Conservation (phyloP, 1,139 yeast species). For the Scheffersomyces cryptocercus region DNA sequence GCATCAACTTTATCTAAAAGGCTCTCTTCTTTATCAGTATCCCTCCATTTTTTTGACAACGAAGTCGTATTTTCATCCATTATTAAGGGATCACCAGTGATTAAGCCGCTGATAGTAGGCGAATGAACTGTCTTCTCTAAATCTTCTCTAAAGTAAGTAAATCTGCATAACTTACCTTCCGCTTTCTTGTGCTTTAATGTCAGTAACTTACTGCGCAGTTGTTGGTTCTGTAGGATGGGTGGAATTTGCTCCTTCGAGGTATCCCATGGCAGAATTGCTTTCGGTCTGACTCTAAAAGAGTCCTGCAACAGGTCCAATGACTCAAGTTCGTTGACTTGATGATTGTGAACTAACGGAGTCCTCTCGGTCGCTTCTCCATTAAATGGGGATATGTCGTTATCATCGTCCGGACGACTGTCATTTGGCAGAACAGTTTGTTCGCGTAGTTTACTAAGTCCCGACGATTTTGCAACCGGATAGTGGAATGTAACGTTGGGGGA, state of each 20-base stretch:
- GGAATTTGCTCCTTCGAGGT: constrained; percentile 34
- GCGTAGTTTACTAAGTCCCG: background rate
- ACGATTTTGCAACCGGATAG: constrained; percentile 19
- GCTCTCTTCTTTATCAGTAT: constrained; percentile 2
- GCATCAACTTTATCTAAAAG: background rate
- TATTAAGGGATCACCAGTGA: constrained; percentile 20
- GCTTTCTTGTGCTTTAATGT: constrained; percentile 13
- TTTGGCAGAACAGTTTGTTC: background rate
- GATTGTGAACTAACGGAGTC: constrained; percentile 33
- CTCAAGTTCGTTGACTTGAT: constrained; percentile 66
- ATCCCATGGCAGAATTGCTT: constrained; percentile 78
- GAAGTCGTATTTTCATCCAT: constrained; percentile 10
- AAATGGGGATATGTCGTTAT: background rate
- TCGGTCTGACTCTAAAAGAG: constrained; percentile 69
- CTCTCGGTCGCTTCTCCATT: background rate
- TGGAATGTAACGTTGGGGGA: constrained; percentile 26
- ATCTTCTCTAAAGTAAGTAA: constrained; percentile 91
- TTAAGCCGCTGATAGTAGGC: constrained; percentile 80
- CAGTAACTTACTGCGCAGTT: constrained; percentile 7
- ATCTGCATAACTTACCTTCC: constrained; percentile 48
- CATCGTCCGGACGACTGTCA: constrained; percentile 1
- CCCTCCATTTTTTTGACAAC: constrained; percentile 19
- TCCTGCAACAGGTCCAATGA: constrained; percentile 38
- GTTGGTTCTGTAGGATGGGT: constrained; percentile 28
- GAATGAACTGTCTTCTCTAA: constrained; percentile 87